These are phyloP conservation scores for Silybum marianum DNA, from an alignment of 129 eudicot genomes.

Conservation along the genomic window DNA sequence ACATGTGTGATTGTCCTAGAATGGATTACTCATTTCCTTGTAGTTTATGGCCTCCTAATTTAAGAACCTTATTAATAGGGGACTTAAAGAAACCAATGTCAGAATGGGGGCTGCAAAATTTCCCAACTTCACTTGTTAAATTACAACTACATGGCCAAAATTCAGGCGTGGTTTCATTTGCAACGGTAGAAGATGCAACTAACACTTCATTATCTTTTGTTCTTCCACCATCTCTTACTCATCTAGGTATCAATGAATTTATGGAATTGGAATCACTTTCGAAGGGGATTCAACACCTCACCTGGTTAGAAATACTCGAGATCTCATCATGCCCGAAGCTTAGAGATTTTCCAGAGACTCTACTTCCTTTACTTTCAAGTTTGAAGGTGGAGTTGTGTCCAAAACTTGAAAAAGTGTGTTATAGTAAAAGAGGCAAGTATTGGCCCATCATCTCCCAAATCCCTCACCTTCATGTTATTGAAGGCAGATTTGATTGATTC, in stretches of 20 bases:
- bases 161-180: neutral
- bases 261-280: conserved; percentile 1
- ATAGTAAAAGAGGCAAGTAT: neutral
- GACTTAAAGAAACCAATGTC: neutral
- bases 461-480: neutral
- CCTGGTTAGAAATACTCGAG: neutral
- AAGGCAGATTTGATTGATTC: neutral
- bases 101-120: neutral
- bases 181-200: neutral
- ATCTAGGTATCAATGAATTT: neutral
- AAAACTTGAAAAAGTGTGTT: neutral
- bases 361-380: neutral
- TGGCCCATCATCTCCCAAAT: neutral
- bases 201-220: neutral
- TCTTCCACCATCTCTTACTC: neutral
- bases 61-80: neutral
- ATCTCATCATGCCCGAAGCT: neutral
- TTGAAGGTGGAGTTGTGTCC: neutral
- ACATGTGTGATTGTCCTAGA: neutral
- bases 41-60: neutral
- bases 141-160: neutral
- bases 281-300: neutral
- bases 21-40: neutral
- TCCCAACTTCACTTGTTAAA: neutral
- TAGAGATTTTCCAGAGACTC: neutral